Conservation (phyloP, 805 yeast genomes). For the Candida incommunis region DNA sequence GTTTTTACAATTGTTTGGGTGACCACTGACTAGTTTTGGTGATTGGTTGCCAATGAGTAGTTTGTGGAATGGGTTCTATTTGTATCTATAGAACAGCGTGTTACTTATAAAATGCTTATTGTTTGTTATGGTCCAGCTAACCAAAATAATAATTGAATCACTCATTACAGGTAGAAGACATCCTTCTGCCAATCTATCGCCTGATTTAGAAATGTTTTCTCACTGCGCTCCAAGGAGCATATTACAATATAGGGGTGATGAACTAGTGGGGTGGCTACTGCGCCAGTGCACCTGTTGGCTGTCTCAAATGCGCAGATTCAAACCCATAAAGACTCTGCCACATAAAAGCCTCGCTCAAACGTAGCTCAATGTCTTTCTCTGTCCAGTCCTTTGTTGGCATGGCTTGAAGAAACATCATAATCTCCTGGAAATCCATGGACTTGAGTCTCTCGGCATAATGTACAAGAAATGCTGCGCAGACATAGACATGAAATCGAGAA, state of each 20-base stretch:
- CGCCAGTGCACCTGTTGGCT: too few relatives aligned
- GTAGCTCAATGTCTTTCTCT: slow-evolving; percentile 79
- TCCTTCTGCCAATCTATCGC: too few relatives aligned
- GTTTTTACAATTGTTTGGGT: slow-evolving; percentile 14
- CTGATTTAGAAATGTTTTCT: too few relatives aligned
- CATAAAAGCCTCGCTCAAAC: slow-evolving; percentile 88
- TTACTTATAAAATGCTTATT: too few relatives aligned
- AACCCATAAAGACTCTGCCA: slow-evolving; percentile 91
- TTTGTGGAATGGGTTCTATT: too few relatives aligned
- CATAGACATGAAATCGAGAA: slow-evolving; percentile 87
- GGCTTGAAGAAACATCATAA: slow-evolving; percentile 78
- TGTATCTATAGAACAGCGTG: too few relatives aligned
- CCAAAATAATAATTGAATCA: neutral
- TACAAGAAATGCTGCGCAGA: slow-evolving; percentile 90
- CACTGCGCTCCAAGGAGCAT: too few relatives aligned
- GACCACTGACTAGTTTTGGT: slow-evolving; percentile 4
- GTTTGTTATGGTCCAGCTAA: neutral
- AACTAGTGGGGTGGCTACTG: too few relatives aligned
- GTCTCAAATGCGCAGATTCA: slow-evolving; percentile 72
- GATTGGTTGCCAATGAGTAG: too few relatives aligned
- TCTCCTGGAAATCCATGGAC: slow-evolving; percentile 87
- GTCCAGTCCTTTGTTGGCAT: slow-evolving; percentile 80
- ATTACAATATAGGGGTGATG: too few relatives aligned
- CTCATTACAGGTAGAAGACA: slow-evolving; percentile 10
- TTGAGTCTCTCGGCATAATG: slow-evolving; percentile 71